phyloP scores from a whole-genome alignment of 108 stramenopile species.

The Cyclostephanos invisitatus region DNA sequence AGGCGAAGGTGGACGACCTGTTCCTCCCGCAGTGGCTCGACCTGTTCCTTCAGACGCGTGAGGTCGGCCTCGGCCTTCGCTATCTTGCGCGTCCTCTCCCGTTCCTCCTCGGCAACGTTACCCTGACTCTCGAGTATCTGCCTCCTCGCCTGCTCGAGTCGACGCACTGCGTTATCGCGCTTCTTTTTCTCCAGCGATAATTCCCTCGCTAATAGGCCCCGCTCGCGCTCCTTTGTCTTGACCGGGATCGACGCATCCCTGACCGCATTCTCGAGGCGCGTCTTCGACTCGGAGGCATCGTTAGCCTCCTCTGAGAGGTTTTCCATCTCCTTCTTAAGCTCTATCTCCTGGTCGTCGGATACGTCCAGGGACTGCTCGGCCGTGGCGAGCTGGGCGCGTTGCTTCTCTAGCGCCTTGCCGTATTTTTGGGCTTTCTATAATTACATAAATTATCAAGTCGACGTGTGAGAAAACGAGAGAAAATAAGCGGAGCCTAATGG shows the following conservation, averaged over 20 bases:
- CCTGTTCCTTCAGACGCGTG: constrained; percentile 34
- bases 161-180: constrained; percentile 46
- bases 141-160: constrained; percentile 59
- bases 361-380: constrained; percentile 56
- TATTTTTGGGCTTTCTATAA: constrained; percentile 37
- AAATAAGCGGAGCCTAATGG: background rate
- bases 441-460: constrained; percentile 10
- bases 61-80: constrained; percentile 51
- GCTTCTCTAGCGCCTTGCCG: constrained; percentile 58
- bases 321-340: constrained; percentile 41
- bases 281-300: constrained; percentile 54
- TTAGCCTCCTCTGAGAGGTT: constrained; percentile 65
- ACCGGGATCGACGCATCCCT: constrained; percentile 51
- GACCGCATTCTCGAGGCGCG: constrained; percentile 57
- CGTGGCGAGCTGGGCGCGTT: constrained; percentile 51
- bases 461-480: background rate
- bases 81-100: constrained; percentile 47
- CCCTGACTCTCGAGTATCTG: constrained; percentile 62
- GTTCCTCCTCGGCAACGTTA: constrained; percentile 67
- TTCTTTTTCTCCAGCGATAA: constrained; percentile 25
- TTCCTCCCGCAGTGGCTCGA: constrained; percentile 44
- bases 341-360: constrained; percentile 56
- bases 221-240: constrained; percentile 52
- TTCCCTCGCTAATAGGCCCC: constrained; percentile 48
- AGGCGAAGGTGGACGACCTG: constrained; percentile 21